Evolutionary conservation across 2,329 filamentous ascomycete species (phyloP).

Genomic region (Ceratocystis variospora): DNA sequence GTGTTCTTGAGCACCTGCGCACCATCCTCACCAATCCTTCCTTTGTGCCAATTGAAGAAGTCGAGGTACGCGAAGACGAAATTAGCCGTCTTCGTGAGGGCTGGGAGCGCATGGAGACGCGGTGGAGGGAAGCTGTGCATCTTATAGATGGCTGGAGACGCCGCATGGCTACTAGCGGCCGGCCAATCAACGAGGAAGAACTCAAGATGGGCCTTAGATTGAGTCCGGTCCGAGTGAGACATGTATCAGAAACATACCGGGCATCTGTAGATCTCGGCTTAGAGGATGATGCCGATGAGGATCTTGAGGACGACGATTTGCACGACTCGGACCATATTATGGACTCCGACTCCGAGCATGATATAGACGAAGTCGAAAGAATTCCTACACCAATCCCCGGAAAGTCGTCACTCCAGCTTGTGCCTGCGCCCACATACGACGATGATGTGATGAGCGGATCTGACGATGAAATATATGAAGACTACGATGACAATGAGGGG

Average conservation of each 20-base stretch:
- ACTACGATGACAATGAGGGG: constrained; percentile 31
- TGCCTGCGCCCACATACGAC: constrained; percentile 16
- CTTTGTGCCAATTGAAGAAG: constrained; percentile 89
- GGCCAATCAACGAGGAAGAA: constrained; percentile 55
- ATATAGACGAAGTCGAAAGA: constrained; percentile 24
- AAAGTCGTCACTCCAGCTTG: constrained; percentile 13
- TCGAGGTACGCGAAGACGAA: constrained; percentile 82
- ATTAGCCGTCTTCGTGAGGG: constrained; percentile 70
- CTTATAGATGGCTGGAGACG: constrained; percentile 89
- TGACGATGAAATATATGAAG: constrained; percentile 30
- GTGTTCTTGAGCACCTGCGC: constrained; percentile 65
- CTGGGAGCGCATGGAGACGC: constrained; percentile 84
- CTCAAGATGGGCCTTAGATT: constrained; percentile 54
- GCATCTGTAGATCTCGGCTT: constrained; percentile 21
- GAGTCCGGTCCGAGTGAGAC: constrained; percentile 43
- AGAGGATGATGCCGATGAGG: constrained; percentile 20
- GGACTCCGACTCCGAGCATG: constrained; percentile 25
- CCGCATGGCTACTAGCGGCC: constrained; percentile 57
- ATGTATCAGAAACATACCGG: constrained; percentile 35
- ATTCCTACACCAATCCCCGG: constrained; percentile 1
- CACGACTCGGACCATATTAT: constrained; percentile 4
- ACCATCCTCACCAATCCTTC: constrained; percentile 85
- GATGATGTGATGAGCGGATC: constrained; percentile 22
- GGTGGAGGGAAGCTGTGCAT: constrained; percentile 78
- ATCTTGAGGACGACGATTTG: constrained; percentile 11